Percentiles rank a stretch among this genome's conserved stretches.
These are phyloP conservation scores for Lepidopterella palustris DNA, from an alignment of 495 filamentous ascomycete genomes.

Conservation along the genomic window DNA sequence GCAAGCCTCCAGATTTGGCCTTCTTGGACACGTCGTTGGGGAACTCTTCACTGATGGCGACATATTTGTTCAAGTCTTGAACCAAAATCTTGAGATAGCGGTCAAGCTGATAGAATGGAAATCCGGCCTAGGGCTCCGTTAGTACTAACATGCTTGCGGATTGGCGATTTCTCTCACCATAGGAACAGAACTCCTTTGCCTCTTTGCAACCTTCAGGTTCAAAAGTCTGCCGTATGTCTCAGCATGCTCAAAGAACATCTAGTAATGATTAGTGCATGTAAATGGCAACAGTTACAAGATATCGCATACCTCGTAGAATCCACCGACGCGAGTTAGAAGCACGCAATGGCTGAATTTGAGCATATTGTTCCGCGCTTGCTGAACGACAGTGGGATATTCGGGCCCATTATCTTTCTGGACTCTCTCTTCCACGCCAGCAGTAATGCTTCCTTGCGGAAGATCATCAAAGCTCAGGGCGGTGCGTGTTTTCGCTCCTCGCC, in stretches of 20 bases:
- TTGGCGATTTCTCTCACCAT: constrained; percentile 53
- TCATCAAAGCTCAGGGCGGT: constrained; percentile 20
- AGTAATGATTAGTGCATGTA: background rate
- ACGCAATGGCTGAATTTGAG: constrained; percentile 82
- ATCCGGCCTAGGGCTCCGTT: constrained; percentile 60
- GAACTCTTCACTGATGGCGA: constrained; percentile 92
- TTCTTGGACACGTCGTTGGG: constrained; percentile 58
- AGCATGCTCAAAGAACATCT: constrained; percentile 90
- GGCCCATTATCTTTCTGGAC: constrained; percentile 46
- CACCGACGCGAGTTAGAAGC: constrained; percentile 80
- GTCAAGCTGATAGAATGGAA: constrained; percentile 87
- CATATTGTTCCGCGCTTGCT: constrained; percentile 87
- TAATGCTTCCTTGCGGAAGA: constrained; percentile 23
- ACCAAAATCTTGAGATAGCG: constrained; percentile 88
- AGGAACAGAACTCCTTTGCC: constrained; percentile 53
- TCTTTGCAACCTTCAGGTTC: constrained; percentile 78
- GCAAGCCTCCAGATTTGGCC: constrained; percentile 62
- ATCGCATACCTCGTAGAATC: constrained; percentile 74
- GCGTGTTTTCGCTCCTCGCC: constrained; percentile 17
- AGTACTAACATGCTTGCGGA: constrained; percentile 12
- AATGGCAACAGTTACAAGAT: background rate
- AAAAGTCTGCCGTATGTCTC: constrained; percentile 79
- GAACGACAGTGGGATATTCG: constrained; percentile 77
- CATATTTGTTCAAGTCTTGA: constrained; percentile 79
- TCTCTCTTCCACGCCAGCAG: background rate